Evolutionary conservation across 768 basidiomycete species (phyloP).

Genomic region (Rhodosporidiobolus odoratus): DNA sequence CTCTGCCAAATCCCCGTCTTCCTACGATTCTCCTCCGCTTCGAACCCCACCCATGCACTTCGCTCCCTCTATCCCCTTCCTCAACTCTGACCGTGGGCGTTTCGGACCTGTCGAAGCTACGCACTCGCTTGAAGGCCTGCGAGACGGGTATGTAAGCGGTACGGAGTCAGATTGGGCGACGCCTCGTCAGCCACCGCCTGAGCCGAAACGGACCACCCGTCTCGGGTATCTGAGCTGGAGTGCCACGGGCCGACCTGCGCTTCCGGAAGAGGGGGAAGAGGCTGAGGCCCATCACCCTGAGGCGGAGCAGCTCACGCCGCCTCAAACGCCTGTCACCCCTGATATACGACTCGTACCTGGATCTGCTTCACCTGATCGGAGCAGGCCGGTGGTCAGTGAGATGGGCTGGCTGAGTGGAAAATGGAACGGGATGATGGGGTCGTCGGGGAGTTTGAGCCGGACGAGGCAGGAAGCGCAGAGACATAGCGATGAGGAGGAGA

Average conservation of each 20-base stretch:
- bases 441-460: not conserved
- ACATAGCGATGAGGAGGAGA: not conserved
- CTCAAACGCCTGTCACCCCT: not conserved
- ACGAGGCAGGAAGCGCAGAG: not conserved
- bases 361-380: not conserved
- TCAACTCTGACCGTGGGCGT: not conserved
- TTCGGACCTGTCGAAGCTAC: not conserved
- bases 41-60: not conserved
- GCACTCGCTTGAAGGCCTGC: not conserved
- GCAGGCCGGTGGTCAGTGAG: not conserved
- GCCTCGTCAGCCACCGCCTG: not conserved
- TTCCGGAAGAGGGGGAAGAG: not conserved
- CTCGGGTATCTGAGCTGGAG: not conserved
- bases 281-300: not conserved
- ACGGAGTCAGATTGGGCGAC: not conserved
- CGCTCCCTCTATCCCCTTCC: not conserved
- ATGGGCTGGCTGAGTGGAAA: slow-evolving; percentile 13
- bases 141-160: not conserved
- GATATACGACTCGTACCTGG: not conserved
- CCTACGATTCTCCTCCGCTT: not conserved
- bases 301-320: not conserved
- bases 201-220: not conserved
- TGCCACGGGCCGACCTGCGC: too few relatives aligned
- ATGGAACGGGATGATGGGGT: not conserved
- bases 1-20: not conserved